These are phyloP conservation scores for Catharanthus roseus DNA, from an alignment of 257 asterid species.

Conservation along the genomic window DNA sequence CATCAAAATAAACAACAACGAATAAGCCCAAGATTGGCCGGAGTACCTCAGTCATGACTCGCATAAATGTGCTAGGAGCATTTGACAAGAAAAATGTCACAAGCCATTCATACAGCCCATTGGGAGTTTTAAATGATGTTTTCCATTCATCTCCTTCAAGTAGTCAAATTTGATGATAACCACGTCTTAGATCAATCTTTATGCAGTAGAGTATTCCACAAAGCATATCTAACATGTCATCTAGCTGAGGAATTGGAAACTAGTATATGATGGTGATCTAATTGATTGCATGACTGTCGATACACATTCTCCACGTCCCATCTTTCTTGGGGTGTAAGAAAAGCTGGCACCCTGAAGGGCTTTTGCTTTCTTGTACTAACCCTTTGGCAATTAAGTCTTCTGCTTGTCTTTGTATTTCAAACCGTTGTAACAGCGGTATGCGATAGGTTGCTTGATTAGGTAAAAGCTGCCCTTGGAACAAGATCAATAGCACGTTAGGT, in stretches of 20 bases:
- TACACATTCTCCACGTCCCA: no score
- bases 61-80: no score
- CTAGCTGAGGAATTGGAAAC: no score
- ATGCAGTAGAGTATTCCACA: no score
- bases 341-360: neutral
- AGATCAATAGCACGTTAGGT: neutral
- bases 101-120: neutral
- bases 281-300: no score
- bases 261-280: no score
- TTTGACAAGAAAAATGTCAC: no score
- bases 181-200: no score
- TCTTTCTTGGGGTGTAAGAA: neutral
- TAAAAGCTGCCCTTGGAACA: neutral
- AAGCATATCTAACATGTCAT: no score
- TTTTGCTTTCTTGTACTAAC: neutral
- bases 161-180: neutral
- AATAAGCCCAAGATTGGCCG: neutral
- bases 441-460: neutral
- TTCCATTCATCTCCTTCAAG: conserved; percentile 1
- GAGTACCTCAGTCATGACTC: neutral
- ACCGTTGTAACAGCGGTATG: neutral
- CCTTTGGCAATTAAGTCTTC: neutral
- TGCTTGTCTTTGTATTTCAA: neutral
- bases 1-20: conserved; percentile 4
- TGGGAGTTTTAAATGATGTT: neutral